phyloP scores from a whole-genome alignment of 805 yeast genomes.

The Candida golubevii region DNA sequence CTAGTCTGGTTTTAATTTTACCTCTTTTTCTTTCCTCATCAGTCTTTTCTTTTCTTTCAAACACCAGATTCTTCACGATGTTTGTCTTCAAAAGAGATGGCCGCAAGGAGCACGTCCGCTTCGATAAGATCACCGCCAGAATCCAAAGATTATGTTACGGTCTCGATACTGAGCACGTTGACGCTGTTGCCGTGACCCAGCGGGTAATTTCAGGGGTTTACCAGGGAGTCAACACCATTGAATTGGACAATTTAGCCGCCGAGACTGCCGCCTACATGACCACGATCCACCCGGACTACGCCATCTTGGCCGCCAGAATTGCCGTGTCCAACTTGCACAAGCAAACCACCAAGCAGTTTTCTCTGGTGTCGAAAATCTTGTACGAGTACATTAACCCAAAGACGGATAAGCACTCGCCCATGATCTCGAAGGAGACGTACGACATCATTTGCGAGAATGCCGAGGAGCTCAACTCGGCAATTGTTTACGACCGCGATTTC shows the following conservation, averaged over 20 bases:
- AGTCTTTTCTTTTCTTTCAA: neutral
- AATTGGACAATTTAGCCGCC: slow-evolving; percentile 67
- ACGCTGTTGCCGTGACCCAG: slow-evolving; percentile 94
- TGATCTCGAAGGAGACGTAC: slow-evolving; percentile 41
- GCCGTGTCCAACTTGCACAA: slow-evolving; percentile 93
- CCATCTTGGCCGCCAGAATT: slow-evolving; percentile 89
- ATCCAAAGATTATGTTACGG: slow-evolving; percentile 93
- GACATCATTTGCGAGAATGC: slow-evolving; percentile 33
- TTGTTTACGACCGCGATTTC: slow-evolving; percentile 48
- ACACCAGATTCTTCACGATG: slow-evolving; percentile 37
- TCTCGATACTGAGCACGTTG: slow-evolving; percentile 84
- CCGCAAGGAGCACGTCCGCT: slow-evolving; percentile 88
- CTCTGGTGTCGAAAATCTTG: slow-evolving; percentile 69
- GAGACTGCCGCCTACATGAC: slow-evolving; percentile 98
- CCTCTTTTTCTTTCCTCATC: neutral
- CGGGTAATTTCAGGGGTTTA: slow-evolving; percentile 94
- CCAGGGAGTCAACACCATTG: slow-evolving; percentile 93
- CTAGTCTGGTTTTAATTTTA: neutral
- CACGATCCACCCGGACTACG: slow-evolving; percentile 96
- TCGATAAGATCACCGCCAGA: slow-evolving; percentile 91
- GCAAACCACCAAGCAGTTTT: slow-evolving; percentile 84
- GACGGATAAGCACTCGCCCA: slow-evolving; percentile 53
- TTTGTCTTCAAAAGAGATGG: slow-evolving; percentile 91
- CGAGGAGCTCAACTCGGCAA: slow-evolving; percentile 44
- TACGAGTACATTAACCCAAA: slow-evolving; percentile 79